Conservation (phyloP, 768 basidiomycete genomes). For the Suillus plorans region DNA sequence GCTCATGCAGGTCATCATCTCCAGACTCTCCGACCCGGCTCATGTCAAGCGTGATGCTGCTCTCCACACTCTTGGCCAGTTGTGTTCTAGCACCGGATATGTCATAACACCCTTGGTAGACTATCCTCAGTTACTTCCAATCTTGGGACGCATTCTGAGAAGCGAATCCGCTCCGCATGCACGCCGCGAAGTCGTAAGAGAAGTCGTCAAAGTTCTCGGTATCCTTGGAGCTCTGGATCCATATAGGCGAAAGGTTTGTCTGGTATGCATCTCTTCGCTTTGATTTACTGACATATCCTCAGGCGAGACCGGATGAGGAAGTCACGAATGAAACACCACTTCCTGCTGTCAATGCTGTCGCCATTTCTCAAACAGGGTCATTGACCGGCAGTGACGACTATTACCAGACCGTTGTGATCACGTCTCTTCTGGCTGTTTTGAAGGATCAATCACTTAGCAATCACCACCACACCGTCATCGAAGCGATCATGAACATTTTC, state of each 20-base stretch:
- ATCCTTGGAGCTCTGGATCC: conserved; percentile 96
- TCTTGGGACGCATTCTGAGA: conserved; percentile 81
- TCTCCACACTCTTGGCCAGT: conserved; percentile 88
- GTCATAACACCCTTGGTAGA: conserved; percentile 90
- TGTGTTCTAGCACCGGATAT: conserved; percentile 94
- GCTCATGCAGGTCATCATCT: conserved; percentile 88
- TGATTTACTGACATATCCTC: conserved; percentile 11
- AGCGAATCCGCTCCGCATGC: conserved; percentile 69
- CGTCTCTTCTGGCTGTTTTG: conserved; percentile 79
- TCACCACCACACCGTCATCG: conserved; percentile 91
- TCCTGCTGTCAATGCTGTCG: conserved; percentile 66
- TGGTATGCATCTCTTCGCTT: background rate
- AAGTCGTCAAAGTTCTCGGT: conserved; percentile 93
- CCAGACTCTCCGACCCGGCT: conserved; percentile 87
- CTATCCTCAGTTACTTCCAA: conserved; percentile 84
- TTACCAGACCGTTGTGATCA: conserved; percentile 95
- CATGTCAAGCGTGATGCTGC: conserved; percentile 91
- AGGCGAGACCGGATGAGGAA: conserved; percentile 68
- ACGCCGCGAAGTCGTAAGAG: conserved; percentile 87
- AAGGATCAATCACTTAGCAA: conserved; percentile 85
- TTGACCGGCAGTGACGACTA: conserved; percentile 85
- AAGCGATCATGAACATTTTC: conserved; percentile 98
- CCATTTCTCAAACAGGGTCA: conserved; percentile 59
- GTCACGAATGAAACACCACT: conserved; percentile 56
- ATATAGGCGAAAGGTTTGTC: conserved; percentile 83